Percentiles rank a stretch among this genome's conserved stretches.
Conservation (phyloP, 805 yeast species). For the Schizosaccharomyces osmophilus region DNA sequence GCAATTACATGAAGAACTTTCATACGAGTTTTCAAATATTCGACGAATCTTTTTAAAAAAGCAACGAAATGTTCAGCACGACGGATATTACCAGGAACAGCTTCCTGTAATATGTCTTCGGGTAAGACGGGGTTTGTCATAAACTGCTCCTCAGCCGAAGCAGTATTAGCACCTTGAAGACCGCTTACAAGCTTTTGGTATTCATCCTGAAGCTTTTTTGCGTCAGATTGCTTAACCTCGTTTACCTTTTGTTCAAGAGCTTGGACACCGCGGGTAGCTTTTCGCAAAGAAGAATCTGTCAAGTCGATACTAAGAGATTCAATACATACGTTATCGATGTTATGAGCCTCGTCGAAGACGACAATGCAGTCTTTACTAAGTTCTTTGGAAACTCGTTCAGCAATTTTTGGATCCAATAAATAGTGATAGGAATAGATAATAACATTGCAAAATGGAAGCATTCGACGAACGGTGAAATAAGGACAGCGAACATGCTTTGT, state of each 20-base stretch:
- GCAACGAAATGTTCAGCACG: conserved; percentile 94
- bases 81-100: conserved; percentile 90
- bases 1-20: conserved; percentile 89
- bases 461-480: conserved; percentile 88
- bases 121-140: conserved; percentile 77
- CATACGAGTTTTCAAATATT: conserved; percentile 88
- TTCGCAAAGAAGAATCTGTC: conserved; percentile 67
- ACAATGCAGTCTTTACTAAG: conserved; percentile 78
- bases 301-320: conserved; percentile 80
- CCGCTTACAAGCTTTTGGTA: conserved; percentile 82
- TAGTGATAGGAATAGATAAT: conserved; percentile 93
- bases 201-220: conserved; percentile 65
- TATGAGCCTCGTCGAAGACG: conserved; percentile 95
- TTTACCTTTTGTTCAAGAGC: conserved; percentile 61
- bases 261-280: conserved; percentile 71
- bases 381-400: conserved; percentile 81
- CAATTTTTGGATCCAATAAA: conserved; percentile 85
- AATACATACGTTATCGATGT: conserved; percentile 87
- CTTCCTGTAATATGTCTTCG: conserved; percentile 64
- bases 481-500: conserved; percentile 70
- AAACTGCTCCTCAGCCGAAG: conserved; percentile 35
- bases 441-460: conserved; percentile 59
- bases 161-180: conserved; percentile 52
- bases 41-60: conserved; percentile 75
- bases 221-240: conserved; percentile 58